Evolutionary conservation across 441 rosid species (phyloP), one percentile per base, ranked within the genome.

Genomic region (Biscutella auriculata): DNA sequence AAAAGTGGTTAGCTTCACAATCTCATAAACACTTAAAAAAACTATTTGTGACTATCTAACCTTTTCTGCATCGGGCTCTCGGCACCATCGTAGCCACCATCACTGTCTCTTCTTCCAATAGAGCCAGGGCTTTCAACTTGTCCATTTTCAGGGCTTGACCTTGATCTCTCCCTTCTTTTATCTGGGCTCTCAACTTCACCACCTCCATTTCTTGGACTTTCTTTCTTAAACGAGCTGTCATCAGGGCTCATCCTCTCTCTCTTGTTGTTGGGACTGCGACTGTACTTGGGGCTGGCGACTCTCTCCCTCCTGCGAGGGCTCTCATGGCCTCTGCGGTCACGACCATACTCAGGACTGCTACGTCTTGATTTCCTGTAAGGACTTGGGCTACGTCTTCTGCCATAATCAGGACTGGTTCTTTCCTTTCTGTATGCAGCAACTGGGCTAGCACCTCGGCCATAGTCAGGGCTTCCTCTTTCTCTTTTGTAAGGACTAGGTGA

Each of bases 401-500:
- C 83, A 67, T 76, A 76, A 47, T 76, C 87, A 53, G 85, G 93
- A 64, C 88, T 80, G 26, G 55, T 78, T 63, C 81, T 82, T 33
- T 82, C 83, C 69, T 74, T 79, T 14, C 75, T 50, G 42, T 78
- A 73, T 5, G 67, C 67, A 23, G 64, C 46, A 47, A 54, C 68
- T 16, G 87, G 80, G 61, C 83, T 72, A 12, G 77, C 75, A 44
- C 93, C 87, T 53, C 75, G 82, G 5, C 97, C 97, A 68, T 85
- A 82, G 47, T 89, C 95, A 55, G 95, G 95, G 73, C 97, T 90
- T 5, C 86, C 89, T 57, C 97, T 76, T 57, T 84, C 95, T 62
- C 87, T 82, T 34, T 74, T 79, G 62, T 82, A 83, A n/a, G 97
- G 96, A 66, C 87, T 82, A 13, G 89, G 84, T 9, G 96, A 85